Percentiles rank a stretch among this genome's conserved stretches.
Evolutionary conservation across 2,329 filamentous ascomycete genomes (phyloP).

Genomic region (Boeremia exigua): DNA sequence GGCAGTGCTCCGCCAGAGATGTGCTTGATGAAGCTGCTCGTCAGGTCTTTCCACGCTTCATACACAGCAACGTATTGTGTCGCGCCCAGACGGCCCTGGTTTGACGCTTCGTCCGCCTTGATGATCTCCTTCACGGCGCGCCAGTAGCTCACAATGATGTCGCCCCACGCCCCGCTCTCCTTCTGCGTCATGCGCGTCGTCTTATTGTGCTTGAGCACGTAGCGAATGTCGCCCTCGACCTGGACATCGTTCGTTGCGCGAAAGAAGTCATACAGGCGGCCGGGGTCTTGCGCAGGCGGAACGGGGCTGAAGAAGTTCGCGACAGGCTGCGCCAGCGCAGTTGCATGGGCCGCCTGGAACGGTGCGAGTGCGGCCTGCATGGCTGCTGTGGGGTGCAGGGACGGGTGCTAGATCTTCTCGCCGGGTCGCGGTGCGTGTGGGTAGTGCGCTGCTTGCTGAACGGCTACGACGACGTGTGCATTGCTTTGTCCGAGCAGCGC

Average conservation of each 20-base stretch:
- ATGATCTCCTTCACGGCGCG: conserved; percentile 78
- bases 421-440: conserved; percentile 6
- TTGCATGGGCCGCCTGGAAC: conserved; percentile 72
- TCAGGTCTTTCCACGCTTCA: conserved; percentile 85
- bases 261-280: conserved; percentile 73
- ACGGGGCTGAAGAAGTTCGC: conserved; percentile 77
- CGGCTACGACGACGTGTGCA: conserved; percentile 5
- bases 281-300: conserved; percentile 65
- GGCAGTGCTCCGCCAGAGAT: conserved; percentile 79
- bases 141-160: conserved; percentile 86
- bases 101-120: conserved; percentile 63
- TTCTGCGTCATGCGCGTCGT: conserved; percentile 64
- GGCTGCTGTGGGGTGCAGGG: conserved; percentile 14
- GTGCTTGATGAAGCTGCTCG: conserved; percentile 76
- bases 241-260: conserved; percentile 71
- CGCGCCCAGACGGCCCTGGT: conserved; percentile 50
- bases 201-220: conserved; percentile 70
- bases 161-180: conserved; percentile 82
- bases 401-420: not conserved
- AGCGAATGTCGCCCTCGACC: conserved; percentile 72
- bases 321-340: conserved; percentile 73
- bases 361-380: conserved; percentile 79
- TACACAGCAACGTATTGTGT: conserved; percentile 85
- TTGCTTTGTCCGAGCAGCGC: conserved; percentile 11
- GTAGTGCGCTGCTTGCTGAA: conserved; percentile 12